Base-by-base conservation (phyloP, 176 grass and related monocot species). In the Luzula sylvatica region DNA sequence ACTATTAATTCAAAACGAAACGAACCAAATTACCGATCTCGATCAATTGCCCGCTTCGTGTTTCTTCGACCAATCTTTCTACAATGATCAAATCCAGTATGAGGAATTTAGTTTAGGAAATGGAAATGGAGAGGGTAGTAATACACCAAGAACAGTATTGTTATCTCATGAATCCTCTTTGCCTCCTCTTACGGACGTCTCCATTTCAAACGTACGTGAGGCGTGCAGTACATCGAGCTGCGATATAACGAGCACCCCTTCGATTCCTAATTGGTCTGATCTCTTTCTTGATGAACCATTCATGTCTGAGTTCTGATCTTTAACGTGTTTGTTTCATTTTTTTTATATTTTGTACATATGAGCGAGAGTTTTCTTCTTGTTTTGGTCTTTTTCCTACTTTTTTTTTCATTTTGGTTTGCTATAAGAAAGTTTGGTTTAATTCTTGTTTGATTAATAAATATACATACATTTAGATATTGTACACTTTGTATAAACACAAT, bases 161-260 rank as follows among this genome's bases (percentile, higher is more conserved):
- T 18, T 49, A 14, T 68, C 82, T 20, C 71, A 87, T 35, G 30
- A 35, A 38, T 69, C 56, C 7, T 80, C 83, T 35, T 72, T 95
- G 57, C 89, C 89, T 50, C 80, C 74, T 7, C 83, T 88, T 43
- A 42, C 73, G 4, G 83, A 95, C 66, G 50, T 82, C 47, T 62
- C 80, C 27, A 65, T 88, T 50, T 81, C 77, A 65, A 95, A 73
- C 76, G 50, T 75, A 0, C 70, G 77, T 7, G 77, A 95, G 52
- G 73, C 70, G 46, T 95, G 73, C 19, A 88, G 72, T 29, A 72
- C 69, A 44, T 74, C 79, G 24, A 94, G 83, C 76, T 87, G 83
- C 55, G 70, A 74, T 32, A 77, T 70, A 25, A 72, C 68, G 69
- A 78, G 55, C 73, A 67, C 39, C 42, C 41, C 66, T 9, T 75